A percentile compares a stretch with the other conserved stretches of the same genome.
phyloP scores from a whole-genome alignment of 257 asterid genomes.

The Anisodus tanguticus region DNA sequence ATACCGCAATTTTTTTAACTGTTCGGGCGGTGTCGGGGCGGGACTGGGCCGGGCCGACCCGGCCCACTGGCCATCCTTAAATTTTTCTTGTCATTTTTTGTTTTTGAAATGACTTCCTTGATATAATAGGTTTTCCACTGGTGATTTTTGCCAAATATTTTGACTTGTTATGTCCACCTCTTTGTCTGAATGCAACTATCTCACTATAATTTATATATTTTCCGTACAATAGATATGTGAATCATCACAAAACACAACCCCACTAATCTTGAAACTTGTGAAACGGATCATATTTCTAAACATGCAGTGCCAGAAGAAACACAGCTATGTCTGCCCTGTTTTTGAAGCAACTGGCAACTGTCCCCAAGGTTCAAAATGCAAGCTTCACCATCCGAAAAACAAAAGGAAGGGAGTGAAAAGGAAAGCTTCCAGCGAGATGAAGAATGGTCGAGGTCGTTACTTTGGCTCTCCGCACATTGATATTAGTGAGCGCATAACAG shows the following conservation, averaged over 20 bases:
- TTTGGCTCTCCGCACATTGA: slow-evolving; percentile 69
- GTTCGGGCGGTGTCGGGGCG: no score
- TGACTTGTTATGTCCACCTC: background rate
- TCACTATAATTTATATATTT: background rate
- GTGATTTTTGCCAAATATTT: background rate
- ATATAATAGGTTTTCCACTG: background rate
- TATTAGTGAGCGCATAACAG: slow-evolving; percentile 40
- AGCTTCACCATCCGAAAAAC: slow-evolving; percentile 93
- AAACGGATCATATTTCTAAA: slow-evolving; percentile 54
- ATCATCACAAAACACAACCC: slow-evolving; percentile 44
- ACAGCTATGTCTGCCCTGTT: slow-evolving; percentile 77
- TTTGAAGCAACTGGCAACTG: slow-evolving; percentile 83
- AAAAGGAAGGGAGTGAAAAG: slow-evolving; percentile 53
- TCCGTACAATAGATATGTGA: slow-evolving; percentile 16
- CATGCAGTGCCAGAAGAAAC: slow-evolving; percentile 98
- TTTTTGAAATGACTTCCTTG: slow-evolving; percentile 18
- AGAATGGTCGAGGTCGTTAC: slow-evolving; percentile 74
- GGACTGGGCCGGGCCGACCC: no score
- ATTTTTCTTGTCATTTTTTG: background rate
- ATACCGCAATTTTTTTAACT: no score
- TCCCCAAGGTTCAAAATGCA: slow-evolving; percentile 71
- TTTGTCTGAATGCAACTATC: background rate
- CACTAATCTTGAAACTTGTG: slow-evolving; percentile 55
- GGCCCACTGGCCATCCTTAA: no score
- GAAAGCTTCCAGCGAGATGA: slow-evolving; percentile 51